Evolutionary conservation across 805 yeast species (phyloP), one percentile per base, ranked within the genome.

Genomic region (Scheffersomyces amazonensis): DNA sequence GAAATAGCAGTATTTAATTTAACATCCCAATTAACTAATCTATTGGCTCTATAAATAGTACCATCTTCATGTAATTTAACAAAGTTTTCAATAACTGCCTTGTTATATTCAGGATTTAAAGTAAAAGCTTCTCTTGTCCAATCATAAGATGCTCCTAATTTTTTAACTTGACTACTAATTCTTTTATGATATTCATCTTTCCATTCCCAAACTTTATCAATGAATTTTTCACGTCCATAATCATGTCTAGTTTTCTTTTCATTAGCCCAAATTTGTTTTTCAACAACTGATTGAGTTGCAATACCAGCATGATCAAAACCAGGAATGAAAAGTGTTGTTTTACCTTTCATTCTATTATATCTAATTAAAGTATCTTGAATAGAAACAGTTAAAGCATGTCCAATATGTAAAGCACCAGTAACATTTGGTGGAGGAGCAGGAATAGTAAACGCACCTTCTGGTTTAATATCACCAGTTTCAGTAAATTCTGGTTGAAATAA

Each of bases 351-450:
- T 73, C 99, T 84, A 75, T 93, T 81, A 73, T 79, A 93, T 66
- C 99, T 81, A 48, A 90, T 81, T 58, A 93, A 77, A 18, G 97
- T 66, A 64, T 93, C 99, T 72, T 93, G 99, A 57, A 93, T 85
- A 24, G 98, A 73, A 44, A 90, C 87, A 13, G 99, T 93, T 61
- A 93, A 76, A 20, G 98, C 99, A 65, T 93, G 99, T 52, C 99
- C 99, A 64, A 93, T 93, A 66, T 93, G 99, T 51, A 93, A 76
- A 33, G 98, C 97, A 69, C 99, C 99, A 34, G 99, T 93, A 48
- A 93, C 96, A 63, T 93, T 93, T 59, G 99, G 99, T 46, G 99
- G 99, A 28, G 99, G 99, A n/a, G 96, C 93, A 28, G 98, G 97
- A 54, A 93, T 87, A 46, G 84, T 76, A 66, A 91, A 93, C 15